Percentiles rank a stretch among this genome's conserved stretches.
These are phyloP conservation scores for Yarrowia sp. DNA, from an alignment of 805 yeast species.

Conservation along the genomic window DNA sequence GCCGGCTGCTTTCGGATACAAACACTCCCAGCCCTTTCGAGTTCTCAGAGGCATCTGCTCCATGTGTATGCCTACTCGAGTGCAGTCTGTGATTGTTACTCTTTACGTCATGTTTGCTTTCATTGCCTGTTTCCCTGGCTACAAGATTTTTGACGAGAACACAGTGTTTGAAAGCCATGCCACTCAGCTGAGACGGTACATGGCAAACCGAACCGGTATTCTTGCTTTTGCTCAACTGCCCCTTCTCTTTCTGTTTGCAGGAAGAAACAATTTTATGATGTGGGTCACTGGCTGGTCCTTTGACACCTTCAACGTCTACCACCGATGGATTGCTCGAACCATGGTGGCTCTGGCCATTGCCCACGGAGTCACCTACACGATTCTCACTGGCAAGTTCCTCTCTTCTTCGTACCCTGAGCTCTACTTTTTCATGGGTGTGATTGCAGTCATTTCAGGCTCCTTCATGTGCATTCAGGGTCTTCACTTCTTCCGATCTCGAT, in stretches of 20 bases:
- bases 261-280: slow-evolving; percentile 72
- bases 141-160: slow-evolving; percentile 49
- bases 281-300: slow-evolving; percentile 67
- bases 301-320: slow-evolving; percentile 66
- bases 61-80: slow-evolving; percentile 58
- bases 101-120: slow-evolving; percentile 52
- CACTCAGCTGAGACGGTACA: slow-evolving; percentile 52
- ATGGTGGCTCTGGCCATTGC: slow-evolving; percentile 54
- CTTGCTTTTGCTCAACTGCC: slow-evolving; percentile 56
- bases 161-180: slow-evolving; percentile 51
- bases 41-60: slow-evolving; percentile 41
- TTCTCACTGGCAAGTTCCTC: slow-evolving; percentile 6
- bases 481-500: slow-evolving; percentile 56
- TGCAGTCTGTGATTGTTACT: slow-evolving; percentile 56
- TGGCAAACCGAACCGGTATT: slow-evolving; percentile 64
- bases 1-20: slow-evolving; percentile 51
- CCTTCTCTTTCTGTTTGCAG: slow-evolving; percentile 57
- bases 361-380: slow-evolving; percentile 57
- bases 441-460: slow-evolving; percentile 52
- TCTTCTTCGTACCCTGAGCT: slow-evolving; percentile 43
- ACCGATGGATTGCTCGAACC: slow-evolving; percentile 61
- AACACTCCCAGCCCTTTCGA: slow-evolving; percentile 48
- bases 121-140: slow-evolving; percentile 48
- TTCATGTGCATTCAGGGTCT: slow-evolving; percentile 54
- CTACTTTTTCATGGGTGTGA: slow-evolving; percentile 48